Evolutionary conservation across 495 filamentous ascomycete species (phyloP).

Genomic region (Penicillium desertorum): DNA sequence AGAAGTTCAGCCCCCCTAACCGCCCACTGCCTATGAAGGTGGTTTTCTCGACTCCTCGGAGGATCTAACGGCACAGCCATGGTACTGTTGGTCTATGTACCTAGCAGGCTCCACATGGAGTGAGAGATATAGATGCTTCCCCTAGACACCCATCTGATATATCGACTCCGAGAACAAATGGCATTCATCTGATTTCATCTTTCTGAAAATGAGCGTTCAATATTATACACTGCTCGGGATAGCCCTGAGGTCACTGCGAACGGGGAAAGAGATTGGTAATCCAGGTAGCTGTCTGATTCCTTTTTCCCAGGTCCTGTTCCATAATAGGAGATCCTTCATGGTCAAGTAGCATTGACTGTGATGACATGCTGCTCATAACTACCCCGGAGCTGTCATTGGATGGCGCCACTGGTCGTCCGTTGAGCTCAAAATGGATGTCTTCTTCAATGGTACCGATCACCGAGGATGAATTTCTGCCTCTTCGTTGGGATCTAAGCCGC

Average conservation of each 20-base stretch:
- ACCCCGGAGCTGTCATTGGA: constrained; percentile 5
- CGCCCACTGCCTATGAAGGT: too few species aligned
- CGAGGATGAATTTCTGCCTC: constrained; percentile 6
- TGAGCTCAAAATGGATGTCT: constrained; percentile 31
- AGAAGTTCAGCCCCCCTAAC: too few species aligned
- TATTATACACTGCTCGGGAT: not conserved
- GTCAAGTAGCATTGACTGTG: constrained; percentile 40
- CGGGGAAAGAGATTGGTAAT: constrained; percentile 4
- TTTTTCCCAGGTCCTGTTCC: not conserved
- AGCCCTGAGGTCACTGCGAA: not conserved
- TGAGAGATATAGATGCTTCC: not conserved
- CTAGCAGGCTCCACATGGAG: not conserved
- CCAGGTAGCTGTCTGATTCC: constrained; percentile 9
- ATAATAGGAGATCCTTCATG: constrained; percentile 15
- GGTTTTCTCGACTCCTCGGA: not conserved
- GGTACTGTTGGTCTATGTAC: not conserved
- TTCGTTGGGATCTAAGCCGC: not conserved
- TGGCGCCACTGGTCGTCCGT: constrained; percentile 21
- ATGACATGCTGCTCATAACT: constrained; percentile 23
- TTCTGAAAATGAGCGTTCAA: not conserved
- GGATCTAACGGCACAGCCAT: not conserved
- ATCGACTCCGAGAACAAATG: not conserved
- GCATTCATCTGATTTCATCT: not conserved
- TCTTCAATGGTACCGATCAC: constrained; percentile 15
- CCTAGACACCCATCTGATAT: not conserved